phyloP scores from a whole-genome alignment of 1,284 basidiomycete species.

The Cryptococcus sp. region DNA sequence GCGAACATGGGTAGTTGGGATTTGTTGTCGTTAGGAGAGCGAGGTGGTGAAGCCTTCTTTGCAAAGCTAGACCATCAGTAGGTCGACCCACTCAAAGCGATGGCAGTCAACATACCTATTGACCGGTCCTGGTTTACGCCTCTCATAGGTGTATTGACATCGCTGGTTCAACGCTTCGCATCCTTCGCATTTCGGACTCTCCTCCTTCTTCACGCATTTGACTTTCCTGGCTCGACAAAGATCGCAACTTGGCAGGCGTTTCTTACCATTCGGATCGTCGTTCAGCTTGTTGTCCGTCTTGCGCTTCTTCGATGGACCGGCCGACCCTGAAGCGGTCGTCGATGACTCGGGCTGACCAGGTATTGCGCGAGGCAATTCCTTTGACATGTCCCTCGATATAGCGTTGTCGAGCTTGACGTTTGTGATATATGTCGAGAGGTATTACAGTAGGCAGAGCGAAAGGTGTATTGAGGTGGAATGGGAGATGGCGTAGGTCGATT shows the following conservation, averaged over 20 bases:
- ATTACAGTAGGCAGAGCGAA: too few relatives aligned
- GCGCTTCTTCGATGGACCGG: neutral
- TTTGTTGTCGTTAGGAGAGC: too few relatives aligned
- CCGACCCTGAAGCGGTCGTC: too few relatives aligned
- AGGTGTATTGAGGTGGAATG: too few relatives aligned
- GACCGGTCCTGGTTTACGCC: conserved; percentile 27
- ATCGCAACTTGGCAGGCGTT: conserved; percentile 13
- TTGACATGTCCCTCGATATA: too few relatives aligned
- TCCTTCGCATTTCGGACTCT: conserved; percentile 14
- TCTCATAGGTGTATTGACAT: conserved; percentile 19
- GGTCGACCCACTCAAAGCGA: neutral
- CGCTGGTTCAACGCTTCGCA: conserved; percentile 18
- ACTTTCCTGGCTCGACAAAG: conserved; percentile 20
- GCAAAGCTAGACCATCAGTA: neutral
- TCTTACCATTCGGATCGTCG: neutral
- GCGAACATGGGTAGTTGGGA: neutral
- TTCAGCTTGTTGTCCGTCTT: neutral
- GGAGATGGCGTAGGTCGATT: too few relatives aligned
- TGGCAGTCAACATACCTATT: conserved; percentile 18
- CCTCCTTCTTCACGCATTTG: conserved; percentile 22
- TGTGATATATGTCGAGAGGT: too few relatives aligned
- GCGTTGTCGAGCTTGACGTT: too few relatives aligned
- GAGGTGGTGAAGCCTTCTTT: neutral
- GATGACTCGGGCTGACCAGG: too few relatives aligned
- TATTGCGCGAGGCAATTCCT: too few relatives aligned